Evolutionary conservation across 2,329 filamentous ascomycete genomes (phyloP).

Genomic region (Neofusicoccum ribis): DNA sequence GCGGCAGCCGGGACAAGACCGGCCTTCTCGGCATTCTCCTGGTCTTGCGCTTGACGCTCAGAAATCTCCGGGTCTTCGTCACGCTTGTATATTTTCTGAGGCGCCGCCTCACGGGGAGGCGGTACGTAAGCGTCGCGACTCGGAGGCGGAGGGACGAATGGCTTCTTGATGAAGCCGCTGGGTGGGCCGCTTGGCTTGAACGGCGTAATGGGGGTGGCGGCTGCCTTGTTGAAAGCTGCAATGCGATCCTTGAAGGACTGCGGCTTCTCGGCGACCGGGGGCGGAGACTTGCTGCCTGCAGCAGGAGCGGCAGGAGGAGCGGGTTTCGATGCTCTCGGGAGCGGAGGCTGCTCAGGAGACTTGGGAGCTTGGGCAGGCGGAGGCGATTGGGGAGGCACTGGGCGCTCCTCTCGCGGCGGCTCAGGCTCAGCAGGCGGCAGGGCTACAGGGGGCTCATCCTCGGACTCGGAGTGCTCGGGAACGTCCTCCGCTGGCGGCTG

Average conservation of each 20-base stretch:
- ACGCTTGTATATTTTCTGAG: conserved; percentile 75
- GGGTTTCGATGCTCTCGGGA: conserved; percentile 39
- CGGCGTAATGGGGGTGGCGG: conserved; percentile 82
- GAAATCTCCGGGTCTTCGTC: conserved; percentile 76
- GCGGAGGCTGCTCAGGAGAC: conserved; percentile 37
- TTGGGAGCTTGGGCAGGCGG: conserved; percentile 40
- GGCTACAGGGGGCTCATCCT: conserved; percentile 10
- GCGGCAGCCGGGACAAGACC: conserved; percentile 55
- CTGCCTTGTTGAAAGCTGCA: conserved; percentile 91
- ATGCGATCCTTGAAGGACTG: conserved; percentile 93
- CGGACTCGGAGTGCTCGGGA: conserved; percentile 6
- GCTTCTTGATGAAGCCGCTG: conserved; percentile 86
- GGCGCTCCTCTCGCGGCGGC: conserved; percentile 2
- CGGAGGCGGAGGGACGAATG: conserved; percentile 91
- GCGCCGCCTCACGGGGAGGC: conserved; percentile 67
- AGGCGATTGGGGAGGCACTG: conserved; percentile 26
- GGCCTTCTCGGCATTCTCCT: conserved; percentile 68
- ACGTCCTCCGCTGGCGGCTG: background rate
- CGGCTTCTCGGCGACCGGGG: conserved; percentile 73
- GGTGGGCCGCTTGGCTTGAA: conserved; percentile 75
- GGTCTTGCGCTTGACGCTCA: conserved; percentile 65
- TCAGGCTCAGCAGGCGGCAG: conserved; percentile 9
- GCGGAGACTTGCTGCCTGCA: conserved; percentile 55
- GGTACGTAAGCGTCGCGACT: conserved; percentile 90
- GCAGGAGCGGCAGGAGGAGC: conserved; percentile 35